Evolutionary conservation across 371 early-diverging fungal species (phyloP).

Genomic region (Mucor sp.): DNA sequence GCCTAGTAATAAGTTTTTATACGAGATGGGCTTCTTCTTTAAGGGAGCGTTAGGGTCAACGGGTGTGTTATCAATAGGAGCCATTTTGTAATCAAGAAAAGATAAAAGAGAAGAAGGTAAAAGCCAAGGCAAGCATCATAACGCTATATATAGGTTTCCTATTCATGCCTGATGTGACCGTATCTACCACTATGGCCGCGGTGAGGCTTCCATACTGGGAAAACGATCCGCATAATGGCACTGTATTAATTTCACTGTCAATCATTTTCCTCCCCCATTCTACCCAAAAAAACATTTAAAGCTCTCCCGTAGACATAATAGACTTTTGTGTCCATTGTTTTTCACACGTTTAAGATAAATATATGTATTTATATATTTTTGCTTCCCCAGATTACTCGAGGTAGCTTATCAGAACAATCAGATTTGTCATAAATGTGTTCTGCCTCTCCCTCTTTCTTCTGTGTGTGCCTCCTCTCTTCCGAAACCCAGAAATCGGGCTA

Average conservation of each 20-base stretch:
- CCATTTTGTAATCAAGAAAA: constrained; percentile 12
- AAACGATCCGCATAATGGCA: constrained; percentile 25
- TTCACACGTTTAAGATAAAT: background rate
- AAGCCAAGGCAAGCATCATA: background rate
- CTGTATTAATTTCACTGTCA: background rate
- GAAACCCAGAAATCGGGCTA: background rate
- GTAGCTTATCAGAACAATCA: background rate
- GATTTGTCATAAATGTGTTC: background rate
- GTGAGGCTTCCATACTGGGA: constrained; percentile 21
- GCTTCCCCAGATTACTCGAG: background rate
- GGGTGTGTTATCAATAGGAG: constrained; percentile 25
- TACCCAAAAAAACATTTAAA: constrained; percentile 9
- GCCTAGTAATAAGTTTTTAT: constrained; percentile 63
- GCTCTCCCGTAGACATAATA: background rate
- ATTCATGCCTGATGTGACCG: constrained; percentile 5
- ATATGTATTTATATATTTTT: background rate
- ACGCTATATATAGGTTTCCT: constrained; percentile 1
- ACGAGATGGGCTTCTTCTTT: constrained; percentile 64
- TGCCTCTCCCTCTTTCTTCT: too few species aligned
- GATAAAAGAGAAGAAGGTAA: background rate
- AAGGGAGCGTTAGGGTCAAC: constrained; percentile 44
- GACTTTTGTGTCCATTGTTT: background rate
- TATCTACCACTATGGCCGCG: constrained; percentile 14
- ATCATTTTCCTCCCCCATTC: background rate
- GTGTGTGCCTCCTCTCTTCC: background rate